These are phyloP conservation scores for Alternaria sp. DNA, from an alignment of 2,329 filamentous ascomycete species.

Conservation along the genomic window DNA sequence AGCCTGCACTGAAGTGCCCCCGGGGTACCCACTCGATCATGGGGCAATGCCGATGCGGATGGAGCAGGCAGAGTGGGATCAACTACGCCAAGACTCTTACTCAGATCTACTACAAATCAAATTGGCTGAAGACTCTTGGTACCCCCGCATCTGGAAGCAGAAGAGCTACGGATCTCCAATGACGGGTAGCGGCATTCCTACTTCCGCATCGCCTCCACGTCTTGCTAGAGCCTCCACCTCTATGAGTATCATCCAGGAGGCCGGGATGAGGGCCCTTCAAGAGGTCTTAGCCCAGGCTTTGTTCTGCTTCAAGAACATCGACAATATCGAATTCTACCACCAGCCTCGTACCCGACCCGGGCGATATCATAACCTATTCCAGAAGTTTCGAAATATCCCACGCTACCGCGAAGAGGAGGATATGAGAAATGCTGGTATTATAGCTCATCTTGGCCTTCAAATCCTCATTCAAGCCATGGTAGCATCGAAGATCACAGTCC, in stretches of 20 bases:
- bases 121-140: not conserved
- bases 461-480: not conserved
- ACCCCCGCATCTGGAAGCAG: not conserved
- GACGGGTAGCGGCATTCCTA: not conserved
- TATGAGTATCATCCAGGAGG: not conserved
- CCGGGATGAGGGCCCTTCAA: not conserved
- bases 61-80: not conserved
- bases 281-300: not conserved
- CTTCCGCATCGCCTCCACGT: no score
- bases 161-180: not conserved
- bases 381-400: not conserved
- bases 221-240: not conserved
- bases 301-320: not conserved
- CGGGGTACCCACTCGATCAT: not conserved
- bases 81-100: not conserved
- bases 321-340: not conserved
- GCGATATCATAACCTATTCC: not conserved
- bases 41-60: not conserved
- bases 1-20: not conserved
- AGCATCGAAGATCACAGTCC: not conserved
- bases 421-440: not conserved
- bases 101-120: not conserved
- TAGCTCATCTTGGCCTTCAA: not conserved
- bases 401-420: not conserved
- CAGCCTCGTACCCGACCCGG: not conserved